These are phyloP conservation scores for Candida sithepensis DNA, from an alignment of 805 yeast species.

Conservation along the genomic window DNA sequence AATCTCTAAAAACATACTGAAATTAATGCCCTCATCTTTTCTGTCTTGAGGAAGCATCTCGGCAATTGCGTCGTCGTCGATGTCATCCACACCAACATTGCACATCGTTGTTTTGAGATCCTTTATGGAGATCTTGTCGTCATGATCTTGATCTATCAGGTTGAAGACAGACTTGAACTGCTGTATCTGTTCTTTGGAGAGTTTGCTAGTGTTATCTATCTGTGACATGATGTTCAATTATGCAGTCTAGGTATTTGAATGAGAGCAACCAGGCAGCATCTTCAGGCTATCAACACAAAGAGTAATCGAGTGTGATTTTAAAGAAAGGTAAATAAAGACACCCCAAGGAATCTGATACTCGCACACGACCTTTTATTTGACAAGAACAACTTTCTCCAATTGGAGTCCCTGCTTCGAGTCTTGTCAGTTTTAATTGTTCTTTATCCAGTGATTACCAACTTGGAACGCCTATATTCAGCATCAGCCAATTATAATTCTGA, in stretches of 20 bases:
- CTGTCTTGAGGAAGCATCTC: conserved; percentile 42
- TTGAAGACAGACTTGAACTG: conserved; percentile 74
- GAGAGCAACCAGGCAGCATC: no score
- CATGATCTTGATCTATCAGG: conserved; percentile 77
- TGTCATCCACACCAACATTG: conserved; percentile 44
- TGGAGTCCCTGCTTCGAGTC: no score
- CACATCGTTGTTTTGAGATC: conserved; percentile 56
- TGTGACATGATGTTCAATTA: background rate
- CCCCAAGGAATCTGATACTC: no score
- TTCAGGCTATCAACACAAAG: no score
- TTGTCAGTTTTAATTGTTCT: no score
- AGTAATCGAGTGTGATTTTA: no score
- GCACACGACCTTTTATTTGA: no score
- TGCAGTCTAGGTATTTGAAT: background rate
- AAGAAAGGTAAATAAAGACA: no score
- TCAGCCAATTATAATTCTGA: no score
- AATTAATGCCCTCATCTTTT: conserved; percentile 40
- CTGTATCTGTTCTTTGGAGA: conserved; percentile 60
- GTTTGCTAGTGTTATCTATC: conserved; percentile 22
- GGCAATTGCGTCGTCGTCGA: conserved; percentile 38
- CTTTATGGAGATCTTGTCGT: conserved; percentile 53
- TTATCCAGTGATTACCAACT: no score
- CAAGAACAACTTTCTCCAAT: no score
- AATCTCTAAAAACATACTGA: conserved; percentile 61
- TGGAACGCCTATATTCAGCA: no score